phyloP scores from a whole-genome alignment of 192 early-diverging fungal genomes.

The Coemansia sp. region DNA sequence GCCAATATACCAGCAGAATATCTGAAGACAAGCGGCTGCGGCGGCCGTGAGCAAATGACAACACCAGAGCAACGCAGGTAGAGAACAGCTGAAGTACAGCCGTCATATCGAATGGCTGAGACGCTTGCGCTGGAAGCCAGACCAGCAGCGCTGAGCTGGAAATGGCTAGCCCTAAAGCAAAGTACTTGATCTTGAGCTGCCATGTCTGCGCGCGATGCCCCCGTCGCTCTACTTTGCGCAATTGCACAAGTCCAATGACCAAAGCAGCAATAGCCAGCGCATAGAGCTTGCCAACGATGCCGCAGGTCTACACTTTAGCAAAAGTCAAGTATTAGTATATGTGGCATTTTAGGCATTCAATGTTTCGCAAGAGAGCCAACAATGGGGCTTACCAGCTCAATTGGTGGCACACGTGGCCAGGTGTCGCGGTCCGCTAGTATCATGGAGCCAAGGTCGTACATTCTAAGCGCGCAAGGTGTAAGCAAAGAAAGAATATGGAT shows the following conservation, averaged over 20 bases:
- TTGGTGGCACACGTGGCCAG: background rate
- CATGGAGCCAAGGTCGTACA: background rate
- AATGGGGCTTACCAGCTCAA: background rate
- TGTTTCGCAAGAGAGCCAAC: background rate
- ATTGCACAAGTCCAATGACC: background rate
- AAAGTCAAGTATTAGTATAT: background rate
- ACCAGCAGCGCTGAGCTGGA: background rate
- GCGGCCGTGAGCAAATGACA: background rate
- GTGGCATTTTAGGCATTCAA: background rate
- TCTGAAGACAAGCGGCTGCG: conserved; percentile 4
- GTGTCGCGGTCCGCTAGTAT: background rate
- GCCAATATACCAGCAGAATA: conserved; percentile 23
- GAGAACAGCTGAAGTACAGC: conserved; percentile 6
- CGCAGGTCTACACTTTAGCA: background rate
- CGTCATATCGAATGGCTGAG: background rate
- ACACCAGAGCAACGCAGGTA: background rate
- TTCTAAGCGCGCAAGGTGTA: background rate
- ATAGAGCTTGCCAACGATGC: background rate
- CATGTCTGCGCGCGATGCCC: background rate
- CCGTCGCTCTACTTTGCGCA: background rate
- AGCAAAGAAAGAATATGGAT: background rate
- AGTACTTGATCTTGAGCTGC: background rate
- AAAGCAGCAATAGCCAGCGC: background rate
- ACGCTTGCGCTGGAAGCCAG: background rate
- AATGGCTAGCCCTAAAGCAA: background rate